Percentiles rank a stretch among this genome's conserved stretches.
phyloP scores from a whole-genome alignment of 208 protist species.

The Crithidia bombi region DNA sequence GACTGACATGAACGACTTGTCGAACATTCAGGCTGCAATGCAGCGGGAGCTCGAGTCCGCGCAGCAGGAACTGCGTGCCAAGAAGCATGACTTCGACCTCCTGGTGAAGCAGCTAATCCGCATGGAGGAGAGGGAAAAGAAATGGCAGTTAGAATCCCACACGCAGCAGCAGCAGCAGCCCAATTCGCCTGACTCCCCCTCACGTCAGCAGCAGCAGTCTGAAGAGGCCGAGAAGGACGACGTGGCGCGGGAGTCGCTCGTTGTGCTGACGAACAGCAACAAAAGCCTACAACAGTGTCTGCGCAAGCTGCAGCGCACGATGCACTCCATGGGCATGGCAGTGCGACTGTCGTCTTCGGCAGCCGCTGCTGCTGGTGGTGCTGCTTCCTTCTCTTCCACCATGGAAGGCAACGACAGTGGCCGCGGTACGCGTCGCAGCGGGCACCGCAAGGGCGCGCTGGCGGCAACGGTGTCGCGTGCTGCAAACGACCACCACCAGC shows the following conservation, averaged over 20 bases:
- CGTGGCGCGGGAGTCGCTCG: conserved; percentile 23
- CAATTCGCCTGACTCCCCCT: neutral
- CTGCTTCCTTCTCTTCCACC: too few relatives aligned
- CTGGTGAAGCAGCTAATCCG: conserved; percentile 54
- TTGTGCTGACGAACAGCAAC: conserved; percentile 34
- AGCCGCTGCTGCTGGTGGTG: neutral
- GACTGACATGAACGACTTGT: conserved; percentile 67
- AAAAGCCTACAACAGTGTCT: conserved; percentile 35
- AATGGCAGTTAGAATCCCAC: conserved; percentile 16
- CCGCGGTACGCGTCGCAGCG: conserved; percentile 22
- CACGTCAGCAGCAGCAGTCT: conserved; percentile 1
- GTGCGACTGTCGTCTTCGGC: neutral
- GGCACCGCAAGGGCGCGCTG: conserved; percentile 28
- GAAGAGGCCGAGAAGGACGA: conserved; percentile 22
- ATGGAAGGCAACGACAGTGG: conserved; percentile 1
- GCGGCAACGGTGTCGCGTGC: conserved; percentile 29
- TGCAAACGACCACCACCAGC: conserved; percentile 29
- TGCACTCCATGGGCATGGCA: conserved; percentile 10
- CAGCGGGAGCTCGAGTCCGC: conserved; percentile 48
- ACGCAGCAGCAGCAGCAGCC: neutral
- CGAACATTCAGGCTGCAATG: conserved; percentile 59
- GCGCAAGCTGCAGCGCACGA: conserved; percentile 20
- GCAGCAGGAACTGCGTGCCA: conserved; percentile 57
- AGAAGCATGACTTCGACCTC: conserved; percentile 60
- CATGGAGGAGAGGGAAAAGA: conserved; percentile 52